phyloP scores from a whole-genome alignment of 768 basidiomycete genomes.

The Phaeotremella skinneri region DNA sequence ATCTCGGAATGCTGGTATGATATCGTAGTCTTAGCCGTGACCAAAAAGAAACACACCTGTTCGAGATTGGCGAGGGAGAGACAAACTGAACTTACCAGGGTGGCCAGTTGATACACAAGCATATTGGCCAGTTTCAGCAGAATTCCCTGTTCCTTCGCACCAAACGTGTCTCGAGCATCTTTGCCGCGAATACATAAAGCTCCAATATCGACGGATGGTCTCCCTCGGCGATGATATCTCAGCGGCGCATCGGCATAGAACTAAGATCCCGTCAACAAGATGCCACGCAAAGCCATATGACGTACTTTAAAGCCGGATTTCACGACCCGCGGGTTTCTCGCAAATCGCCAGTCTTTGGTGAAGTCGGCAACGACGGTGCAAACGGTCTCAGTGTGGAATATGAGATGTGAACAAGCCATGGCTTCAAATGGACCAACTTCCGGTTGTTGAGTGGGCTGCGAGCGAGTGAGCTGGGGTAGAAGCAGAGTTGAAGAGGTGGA shows the following conservation, averaged over 20 bases:
- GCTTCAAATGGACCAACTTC: background rate
- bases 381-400: background rate
- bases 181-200: constrained; percentile 33
- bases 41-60: no score
- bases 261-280: constrained; percentile 9
- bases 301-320: constrained; percentile 20
- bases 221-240: constrained; percentile 21
- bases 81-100: constrained; percentile 33
- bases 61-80: no score
- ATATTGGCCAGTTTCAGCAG: constrained; percentile 43
- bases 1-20: constrained; percentile 38
- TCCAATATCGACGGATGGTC: constrained; percentile 31
- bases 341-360: constrained; percentile 35
- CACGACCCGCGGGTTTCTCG: constrained; percentile 19
- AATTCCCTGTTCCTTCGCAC: constrained; percentile 23
- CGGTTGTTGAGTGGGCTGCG: background rate
- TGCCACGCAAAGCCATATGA: background rate
- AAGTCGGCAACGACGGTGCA: constrained; percentile 32
- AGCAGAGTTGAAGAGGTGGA: background rate
- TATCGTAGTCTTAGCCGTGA: no score
- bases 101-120: constrained; percentile 46
- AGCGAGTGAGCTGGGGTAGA: background rate
- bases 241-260: constrained; percentile 40
- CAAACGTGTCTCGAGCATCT: constrained; percentile 28
- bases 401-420: background rate